Evolutionary conservation across 805 yeast genomes (phyloP).

Genomic region (Candida nemodendra): DNA sequence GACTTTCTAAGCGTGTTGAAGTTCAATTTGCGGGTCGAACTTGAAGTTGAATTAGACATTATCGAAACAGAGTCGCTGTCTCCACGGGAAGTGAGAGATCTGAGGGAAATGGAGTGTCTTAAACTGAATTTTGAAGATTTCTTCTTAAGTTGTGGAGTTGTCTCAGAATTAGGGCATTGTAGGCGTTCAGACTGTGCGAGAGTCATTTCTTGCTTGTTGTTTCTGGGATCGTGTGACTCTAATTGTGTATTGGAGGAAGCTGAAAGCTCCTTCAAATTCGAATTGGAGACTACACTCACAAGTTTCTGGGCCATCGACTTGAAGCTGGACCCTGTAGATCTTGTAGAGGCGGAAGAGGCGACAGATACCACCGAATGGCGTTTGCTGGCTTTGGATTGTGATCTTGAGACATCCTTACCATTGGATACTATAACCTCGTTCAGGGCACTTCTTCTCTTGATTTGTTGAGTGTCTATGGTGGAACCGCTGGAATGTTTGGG

Average conservation of each 20-base stretch:
- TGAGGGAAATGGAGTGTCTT: slow-evolving; percentile 31
- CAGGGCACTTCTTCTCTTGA: slow-evolving; percentile 6
- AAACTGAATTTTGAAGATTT: slow-evolving; percentile 24
- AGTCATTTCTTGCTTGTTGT: background rate
- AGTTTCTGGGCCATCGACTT: slow-evolving; percentile 24
- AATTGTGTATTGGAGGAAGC: background rate
- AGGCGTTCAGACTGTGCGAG: background rate
- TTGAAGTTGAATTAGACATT: slow-evolving; percentile 7
- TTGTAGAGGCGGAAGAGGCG: slow-evolving; percentile 21
- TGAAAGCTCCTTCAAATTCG: slow-evolving; percentile 2
- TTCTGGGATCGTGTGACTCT: background rate
- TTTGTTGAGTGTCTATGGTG: too few relatives aligned
- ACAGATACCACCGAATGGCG: slow-evolving; percentile 19
- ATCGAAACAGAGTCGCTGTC: slow-evolving; percentile 17
- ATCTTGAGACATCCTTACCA: slow-evolving; percentile 1
- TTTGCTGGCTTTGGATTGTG: slow-evolving; percentile 7
- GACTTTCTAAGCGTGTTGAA: slow-evolving; percentile 19
- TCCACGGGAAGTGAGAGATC: slow-evolving; percentile 24
- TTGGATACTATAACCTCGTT: slow-evolving; percentile 2
- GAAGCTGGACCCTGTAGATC: slow-evolving; percentile 23
- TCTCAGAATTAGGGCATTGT: background rate
- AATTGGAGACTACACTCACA: slow-evolving; percentile 16
- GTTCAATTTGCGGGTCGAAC: slow-evolving; percentile 9
- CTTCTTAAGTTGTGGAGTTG: slow-evolving; percentile 16
- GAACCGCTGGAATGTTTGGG: too few relatives aligned